These are phyloP conservation scores for Grammothele lineata DNA, from an alignment of 768 basidiomycete species.

Conservation along the genomic window DNA sequence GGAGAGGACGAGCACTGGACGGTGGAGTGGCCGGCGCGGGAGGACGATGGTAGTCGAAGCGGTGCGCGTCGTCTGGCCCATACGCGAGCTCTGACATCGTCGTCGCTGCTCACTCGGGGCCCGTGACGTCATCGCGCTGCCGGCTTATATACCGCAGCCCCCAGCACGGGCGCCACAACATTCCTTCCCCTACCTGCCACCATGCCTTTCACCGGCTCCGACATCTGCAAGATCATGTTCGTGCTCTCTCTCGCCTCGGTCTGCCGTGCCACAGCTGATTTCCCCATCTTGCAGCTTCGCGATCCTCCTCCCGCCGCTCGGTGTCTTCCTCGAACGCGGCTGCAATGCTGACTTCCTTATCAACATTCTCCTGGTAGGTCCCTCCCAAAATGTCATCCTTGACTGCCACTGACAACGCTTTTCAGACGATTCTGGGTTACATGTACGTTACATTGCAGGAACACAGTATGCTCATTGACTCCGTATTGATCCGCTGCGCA, in stretches of 20 bases:
- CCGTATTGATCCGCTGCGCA: conserved; percentile 15
- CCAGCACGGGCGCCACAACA: background rate
- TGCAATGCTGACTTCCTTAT: conserved; percentile 73
- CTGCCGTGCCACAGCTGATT: no score
- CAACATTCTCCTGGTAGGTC: conserved; percentile 63
- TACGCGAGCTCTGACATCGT: conserved; percentile 16
- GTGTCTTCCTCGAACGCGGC: conserved; percentile 86
- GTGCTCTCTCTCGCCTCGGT: conserved; percentile 4
- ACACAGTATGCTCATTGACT: background rate
- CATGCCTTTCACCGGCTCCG: conserved; percentile 71
- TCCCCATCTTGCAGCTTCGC: conserved; percentile 44
- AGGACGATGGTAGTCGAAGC: conserved; percentile 54
- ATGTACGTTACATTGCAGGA: conserved; percentile 43
- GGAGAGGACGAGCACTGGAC: conserved; percentile 31
- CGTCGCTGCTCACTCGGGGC: no score
- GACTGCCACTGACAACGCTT: background rate
- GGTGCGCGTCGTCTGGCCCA: conserved; percentile 31
- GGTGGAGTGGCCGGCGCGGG: background rate
- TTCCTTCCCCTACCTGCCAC: conserved; percentile 13
- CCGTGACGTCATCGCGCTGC: conserved; percentile 10
- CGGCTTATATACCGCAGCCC: conserved; percentile 7
- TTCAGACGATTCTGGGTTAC: conserved; percentile 67
- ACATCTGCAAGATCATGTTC: conserved; percentile 71
- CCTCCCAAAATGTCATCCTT: background rate
- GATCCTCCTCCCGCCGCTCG: conserved; percentile 75